phyloP scores from a whole-genome alignment of 2,329 filamentous ascomycete species.

The Pseudocercospora eumusae region DNA sequence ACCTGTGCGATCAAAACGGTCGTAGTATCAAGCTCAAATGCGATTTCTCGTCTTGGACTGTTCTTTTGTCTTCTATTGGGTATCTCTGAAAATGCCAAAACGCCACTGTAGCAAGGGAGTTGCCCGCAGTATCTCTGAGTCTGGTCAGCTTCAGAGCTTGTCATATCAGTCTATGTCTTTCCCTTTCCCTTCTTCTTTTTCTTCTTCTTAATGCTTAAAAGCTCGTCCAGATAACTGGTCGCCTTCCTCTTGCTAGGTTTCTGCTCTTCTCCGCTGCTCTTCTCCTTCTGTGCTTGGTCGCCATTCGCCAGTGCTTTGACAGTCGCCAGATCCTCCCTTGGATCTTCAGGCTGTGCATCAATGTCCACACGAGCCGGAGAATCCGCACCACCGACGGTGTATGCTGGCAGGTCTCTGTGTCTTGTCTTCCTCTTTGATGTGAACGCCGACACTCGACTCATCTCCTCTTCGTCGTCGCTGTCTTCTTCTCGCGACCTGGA shows the following conservation, averaged over 20 bases:
- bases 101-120: too few species aligned
- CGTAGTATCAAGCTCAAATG: too few species aligned
- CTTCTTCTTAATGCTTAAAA: constrained; percentile 55
- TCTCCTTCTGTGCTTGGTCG: constrained; percentile 5
- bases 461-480: constrained; percentile 43
- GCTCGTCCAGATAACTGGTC: constrained; percentile 55
- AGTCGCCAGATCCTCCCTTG: constrained; percentile 20
- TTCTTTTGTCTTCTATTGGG: neutral
- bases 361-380: constrained; percentile 12
- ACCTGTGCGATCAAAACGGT: too few species aligned
- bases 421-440: constrained; percentile 25
- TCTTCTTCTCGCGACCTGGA: constrained; percentile 1
- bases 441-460: constrained; percentile 31
- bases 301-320: constrained; percentile 15
- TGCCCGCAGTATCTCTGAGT: neutral
- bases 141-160: neutral
- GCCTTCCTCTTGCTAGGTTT: constrained; percentile 24
- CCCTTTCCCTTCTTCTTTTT: constrained; percentile 38
- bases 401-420: constrained; percentile 19
- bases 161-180: neutral
- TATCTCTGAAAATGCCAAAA: constrained; percentile 16
- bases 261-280: constrained; percentile 14
- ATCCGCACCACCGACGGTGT: constrained; percentile 15
- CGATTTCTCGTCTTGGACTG: neutral
- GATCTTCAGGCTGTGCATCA: constrained; percentile 21